These are phyloP conservation scores for Arthrobotrys sinensis DNA, from an alignment of 2,329 filamentous ascomycete genomes.

Conservation along the genomic window DNA sequence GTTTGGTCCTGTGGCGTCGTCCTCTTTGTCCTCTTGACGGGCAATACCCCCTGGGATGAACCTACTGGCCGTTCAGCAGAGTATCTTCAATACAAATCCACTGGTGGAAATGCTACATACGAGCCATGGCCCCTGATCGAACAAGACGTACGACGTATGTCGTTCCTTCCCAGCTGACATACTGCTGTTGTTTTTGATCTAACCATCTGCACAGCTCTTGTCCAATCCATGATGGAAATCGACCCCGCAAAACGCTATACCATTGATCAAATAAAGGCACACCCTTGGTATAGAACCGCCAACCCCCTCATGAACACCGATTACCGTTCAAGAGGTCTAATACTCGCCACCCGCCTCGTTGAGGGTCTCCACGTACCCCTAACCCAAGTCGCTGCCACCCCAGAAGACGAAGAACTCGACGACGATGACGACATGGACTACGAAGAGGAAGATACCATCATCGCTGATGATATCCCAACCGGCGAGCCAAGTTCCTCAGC, in stretches of 20 bases:
- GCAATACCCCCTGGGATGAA: conserved; percentile 98
- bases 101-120: conserved; percentile 84
- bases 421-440: conserved; percentile 64
- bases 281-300: conserved; percentile 92
- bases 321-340: conserved; percentile 72
- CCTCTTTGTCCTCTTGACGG: conserved; percentile 93
- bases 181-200: not conserved
- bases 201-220: conserved; percentile 71
- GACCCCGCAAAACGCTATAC: conserved; percentile 82
- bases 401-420: conserved; percentile 70
- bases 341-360: conserved; percentile 94
- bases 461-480: not conserved
- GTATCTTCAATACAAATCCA: conserved; percentile 87
- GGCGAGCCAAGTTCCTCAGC: conserved; percentile 20
- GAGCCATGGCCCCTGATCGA: conserved; percentile 88
- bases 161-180: not conserved
- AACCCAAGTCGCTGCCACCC: conserved; percentile 69
- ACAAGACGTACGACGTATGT: conserved; percentile 75
- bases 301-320: conserved; percentile 84
- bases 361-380: conserved; percentile 92
- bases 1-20: conserved; percentile 99
- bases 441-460: conserved; percentile 21
- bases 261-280: conserved; percentile 87
- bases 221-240: conserved; percentile 93
- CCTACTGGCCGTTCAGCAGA: conserved; percentile 89